These are phyloP conservation scores for Areca catechu DNA, from an alignment of 176 grass and related monocot species.

Conservation along the genomic window DNA sequence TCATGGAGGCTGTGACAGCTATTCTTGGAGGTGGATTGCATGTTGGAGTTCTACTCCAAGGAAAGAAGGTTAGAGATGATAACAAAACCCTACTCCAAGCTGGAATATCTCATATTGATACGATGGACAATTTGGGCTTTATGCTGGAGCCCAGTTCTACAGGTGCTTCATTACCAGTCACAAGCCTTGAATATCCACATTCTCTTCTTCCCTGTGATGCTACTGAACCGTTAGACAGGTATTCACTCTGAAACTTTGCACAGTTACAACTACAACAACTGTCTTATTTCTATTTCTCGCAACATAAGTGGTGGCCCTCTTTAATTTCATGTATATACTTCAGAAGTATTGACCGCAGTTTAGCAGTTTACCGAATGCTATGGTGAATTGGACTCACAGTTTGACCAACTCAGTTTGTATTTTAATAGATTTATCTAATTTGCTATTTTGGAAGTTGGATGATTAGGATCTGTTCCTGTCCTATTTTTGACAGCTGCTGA, in stretches of 20 bases:
- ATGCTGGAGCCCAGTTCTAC: conserved; percentile 63
- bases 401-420: too few species aligned
- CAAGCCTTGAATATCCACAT: conserved; percentile 35
- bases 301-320: too few species aligned
- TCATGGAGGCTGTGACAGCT: conserved; percentile 83
- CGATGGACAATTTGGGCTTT: conserved; percentile 58
- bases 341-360: too few species aligned
- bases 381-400: too few species aligned
- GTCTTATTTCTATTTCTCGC: too few species aligned
- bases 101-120: conserved; percentile 55
- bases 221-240: conserved; percentile 75
- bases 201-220: conserved; percentile 48
- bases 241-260: neutral
- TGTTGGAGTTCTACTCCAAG: conserved; percentile 70
- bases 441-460: too few species aligned
- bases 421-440: too few species aligned
- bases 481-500: too few species aligned
- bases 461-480: too few species aligned
- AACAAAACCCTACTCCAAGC: conserved; percentile 58
- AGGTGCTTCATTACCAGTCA: conserved; percentile 23
- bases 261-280: too few species aligned
- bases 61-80: conserved; percentile 92
- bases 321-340: too few species aligned
- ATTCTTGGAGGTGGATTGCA: conserved; percentile 67
- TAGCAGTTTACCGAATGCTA: too few species aligned